A percentile compares a stretch with the other conserved stretches of the same genome.
phyloP scores from a whole-genome alignment of 805 yeast genomes.

The Wickerhamiella australiensis region DNA sequence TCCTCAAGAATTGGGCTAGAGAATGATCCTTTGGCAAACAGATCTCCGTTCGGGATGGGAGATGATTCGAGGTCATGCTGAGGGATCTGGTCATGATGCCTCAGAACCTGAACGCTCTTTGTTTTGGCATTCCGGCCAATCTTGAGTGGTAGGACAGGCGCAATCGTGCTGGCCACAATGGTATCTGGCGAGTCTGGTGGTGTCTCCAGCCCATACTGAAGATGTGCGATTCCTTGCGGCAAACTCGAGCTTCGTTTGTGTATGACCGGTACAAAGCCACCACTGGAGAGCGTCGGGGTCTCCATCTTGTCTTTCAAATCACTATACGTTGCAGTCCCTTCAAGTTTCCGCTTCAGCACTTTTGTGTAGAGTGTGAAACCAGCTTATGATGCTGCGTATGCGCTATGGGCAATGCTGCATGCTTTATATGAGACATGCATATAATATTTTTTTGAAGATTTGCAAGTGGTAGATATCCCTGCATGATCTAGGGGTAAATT shows the following conservation, averaged over 20 bases:
- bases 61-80: neutral
- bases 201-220: neutral
- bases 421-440: neutral
- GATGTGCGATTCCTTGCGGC: neutral
- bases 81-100: neutral
- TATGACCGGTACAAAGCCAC: slow-evolving; percentile 3
- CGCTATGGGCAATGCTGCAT: neutral
- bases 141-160: neutral
- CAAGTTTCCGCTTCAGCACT: slow-evolving; percentile 6
- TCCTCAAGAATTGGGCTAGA: neutral
- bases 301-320: neutral
- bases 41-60: neutral
- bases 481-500: neutral
- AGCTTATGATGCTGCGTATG: slow-evolving; percentile 6
- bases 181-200: slow-evolving; percentile 6
- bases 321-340: neutral
- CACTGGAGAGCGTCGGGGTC: slow-evolving; percentile 3
- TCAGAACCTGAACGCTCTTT: neutral
- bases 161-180: neutral
- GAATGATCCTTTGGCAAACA: neutral
- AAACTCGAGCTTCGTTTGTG: slow-evolving; percentile 17
- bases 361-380: slow-evolving; percentile 6
- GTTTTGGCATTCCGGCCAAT: neutral
- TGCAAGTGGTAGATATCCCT: neutral
- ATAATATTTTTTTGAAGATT: neutral